Percentiles rank a stretch among this genome's conserved stretches.
Conservation (phyloP, 768 basidiomycete genomes). For the Glaciozyma martinii region DNA sequence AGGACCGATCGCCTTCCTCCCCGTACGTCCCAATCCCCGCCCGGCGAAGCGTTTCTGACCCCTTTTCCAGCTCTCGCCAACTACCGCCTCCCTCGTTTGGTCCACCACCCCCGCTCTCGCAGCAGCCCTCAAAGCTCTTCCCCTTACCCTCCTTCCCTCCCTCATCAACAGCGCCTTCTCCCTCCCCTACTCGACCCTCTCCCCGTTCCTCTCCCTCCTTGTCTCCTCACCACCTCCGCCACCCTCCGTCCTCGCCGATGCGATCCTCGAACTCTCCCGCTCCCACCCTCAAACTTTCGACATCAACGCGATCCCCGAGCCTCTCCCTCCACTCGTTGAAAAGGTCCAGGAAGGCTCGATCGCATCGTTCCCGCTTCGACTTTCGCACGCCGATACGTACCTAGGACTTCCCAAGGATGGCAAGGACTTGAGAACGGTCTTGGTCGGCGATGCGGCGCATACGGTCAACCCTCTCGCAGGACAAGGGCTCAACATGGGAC, state of each 20-base stretch:
- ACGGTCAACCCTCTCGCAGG: constrained; percentile 91
- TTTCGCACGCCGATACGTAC: constrained; percentile 78
- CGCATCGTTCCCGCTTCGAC: constrained; percentile 82
- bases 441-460: constrained; percentile 94
- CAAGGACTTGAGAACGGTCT: constrained; percentile 58
- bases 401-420: constrained; percentile 50
- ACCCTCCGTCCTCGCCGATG: constrained; percentile 5
- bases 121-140: constrained; percentile 57
- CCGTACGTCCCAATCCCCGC: constrained; percentile 37
- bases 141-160: constrained; percentile 53
- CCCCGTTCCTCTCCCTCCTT: constrained; percentile 52
- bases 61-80: constrained; percentile 43
- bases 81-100: constrained; percentile 85
- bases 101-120: constrained; percentile 73
- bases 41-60: not conserved
- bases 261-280: not conserved
- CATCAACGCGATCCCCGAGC: constrained; percentile 43
- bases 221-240: constrained; percentile 34
- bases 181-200: constrained; percentile 62
- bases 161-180: constrained; percentile 91
- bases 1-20: constrained; percentile 91
- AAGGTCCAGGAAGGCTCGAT: constrained; percentile 61
- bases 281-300: constrained; percentile 3
- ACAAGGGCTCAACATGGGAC: constrained; percentile 89
- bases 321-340: constrained; percentile 63